Conservation (phyloP, 345 rosid species). For the Firmiana major region DNA sequence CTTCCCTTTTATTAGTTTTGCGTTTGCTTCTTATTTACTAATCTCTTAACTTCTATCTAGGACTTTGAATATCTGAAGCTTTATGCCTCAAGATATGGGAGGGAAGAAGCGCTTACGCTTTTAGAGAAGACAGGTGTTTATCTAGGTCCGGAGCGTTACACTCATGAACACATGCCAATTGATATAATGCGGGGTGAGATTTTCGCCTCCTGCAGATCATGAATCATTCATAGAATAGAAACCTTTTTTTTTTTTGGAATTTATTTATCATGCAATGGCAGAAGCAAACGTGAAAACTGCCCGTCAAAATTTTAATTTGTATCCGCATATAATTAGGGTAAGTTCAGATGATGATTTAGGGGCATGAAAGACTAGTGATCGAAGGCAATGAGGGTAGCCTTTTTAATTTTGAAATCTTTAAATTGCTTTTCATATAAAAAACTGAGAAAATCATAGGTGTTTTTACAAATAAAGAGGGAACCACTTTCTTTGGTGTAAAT, state of each 20-base stretch:
- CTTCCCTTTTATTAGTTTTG: background rate
- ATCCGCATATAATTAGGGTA: background rate
- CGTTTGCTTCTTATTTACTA: background rate
- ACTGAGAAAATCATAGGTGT: no score
- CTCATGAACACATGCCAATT: constrained; percentile 77
- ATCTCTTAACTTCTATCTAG: constrained; percentile 20
- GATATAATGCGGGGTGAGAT: constrained; percentile 90
- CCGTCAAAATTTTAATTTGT: background rate
- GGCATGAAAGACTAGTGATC: no score
- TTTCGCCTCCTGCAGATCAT: constrained; percentile 51
- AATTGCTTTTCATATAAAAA: no score
- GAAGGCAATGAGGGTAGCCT: no score
- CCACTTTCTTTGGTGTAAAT: no score
- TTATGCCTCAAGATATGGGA: constrained; percentile 66
- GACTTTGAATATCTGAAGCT: constrained; percentile 84
- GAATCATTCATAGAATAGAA: background rate
- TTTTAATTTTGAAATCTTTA: no score
- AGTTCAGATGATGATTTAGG: no score
- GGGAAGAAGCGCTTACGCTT: constrained; percentile 67
- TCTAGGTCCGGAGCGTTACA: constrained; percentile 85
- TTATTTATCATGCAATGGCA: background rate
- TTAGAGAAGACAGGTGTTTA: constrained; percentile 87
- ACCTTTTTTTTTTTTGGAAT: background rate
- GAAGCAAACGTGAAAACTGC: background rate
- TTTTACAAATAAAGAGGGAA: no score